These are phyloP conservation scores for Viola pubescens DNA, from an alignment of 441 rosid species.

Conservation along the genomic window DNA sequence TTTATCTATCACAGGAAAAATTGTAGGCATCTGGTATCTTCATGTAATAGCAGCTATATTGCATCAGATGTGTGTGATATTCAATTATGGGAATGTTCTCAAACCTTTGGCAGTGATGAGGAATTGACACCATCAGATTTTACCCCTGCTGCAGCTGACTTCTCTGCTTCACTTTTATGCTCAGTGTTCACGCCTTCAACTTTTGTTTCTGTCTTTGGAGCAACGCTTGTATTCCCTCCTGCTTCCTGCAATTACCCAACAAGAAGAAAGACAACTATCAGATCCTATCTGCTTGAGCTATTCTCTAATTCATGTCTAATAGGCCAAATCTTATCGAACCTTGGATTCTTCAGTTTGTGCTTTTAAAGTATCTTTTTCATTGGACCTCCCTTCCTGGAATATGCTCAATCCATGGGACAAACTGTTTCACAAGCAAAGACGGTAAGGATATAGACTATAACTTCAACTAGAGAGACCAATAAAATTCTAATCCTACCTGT, in stretches of 20 bases:
- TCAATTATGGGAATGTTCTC: slow-evolving; percentile 22
- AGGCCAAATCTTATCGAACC: slow-evolving; percentile 23
- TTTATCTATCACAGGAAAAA: not conserved
- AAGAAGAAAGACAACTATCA: slow-evolving; percentile 5
- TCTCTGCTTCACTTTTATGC: slow-evolving; percentile 31
- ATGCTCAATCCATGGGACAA: slow-evolving; percentile 70
- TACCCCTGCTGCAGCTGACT: slow-evolving; percentile 24
- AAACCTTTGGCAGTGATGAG: slow-evolving; percentile 34
- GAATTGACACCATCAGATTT: slow-evolving; percentile 36
- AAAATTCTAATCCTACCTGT: slow-evolving; percentile 36
- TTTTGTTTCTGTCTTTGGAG: slow-evolving; percentile 28
- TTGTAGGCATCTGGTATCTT: not conserved
- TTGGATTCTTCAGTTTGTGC: slow-evolving; percentile 36
- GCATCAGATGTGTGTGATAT: not conserved
- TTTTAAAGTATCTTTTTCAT: slow-evolving; percentile 42
- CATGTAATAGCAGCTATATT: not conserved
- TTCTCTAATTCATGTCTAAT: not conserved
- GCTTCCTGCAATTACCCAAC: slow-evolving; percentile 26
- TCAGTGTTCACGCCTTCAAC: slow-evolving; percentile 27
- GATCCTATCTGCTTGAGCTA: not conserved
- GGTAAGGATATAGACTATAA: slow-evolving; percentile 7
- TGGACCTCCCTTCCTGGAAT: slow-evolving; percentile 54
- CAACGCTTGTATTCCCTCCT: slow-evolving; percentile 14
- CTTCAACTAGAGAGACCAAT: not conserved
- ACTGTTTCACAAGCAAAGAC: slow-evolving; percentile 27